These are phyloP conservation scores for Canna indica DNA, from an alignment of 176 grass and related monocot species.

Conservation along the genomic window DNA sequence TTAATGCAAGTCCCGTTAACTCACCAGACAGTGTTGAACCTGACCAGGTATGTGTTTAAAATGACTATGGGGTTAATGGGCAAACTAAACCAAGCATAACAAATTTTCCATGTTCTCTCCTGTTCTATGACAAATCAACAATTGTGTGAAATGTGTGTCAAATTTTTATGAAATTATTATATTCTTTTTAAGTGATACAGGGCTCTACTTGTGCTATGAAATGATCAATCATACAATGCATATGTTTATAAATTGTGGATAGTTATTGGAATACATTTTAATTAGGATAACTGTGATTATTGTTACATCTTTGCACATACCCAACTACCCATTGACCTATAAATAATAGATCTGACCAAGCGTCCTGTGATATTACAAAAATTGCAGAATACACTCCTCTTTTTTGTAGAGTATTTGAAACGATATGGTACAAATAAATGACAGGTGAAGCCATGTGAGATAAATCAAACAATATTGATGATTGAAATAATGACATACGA, in stretches of 20 bases:
- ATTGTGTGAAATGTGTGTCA: neutral
- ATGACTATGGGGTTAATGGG: neutral
- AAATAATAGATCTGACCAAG: neutral
- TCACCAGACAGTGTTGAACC: slow-evolving; percentile 45
- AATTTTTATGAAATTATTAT: neutral
- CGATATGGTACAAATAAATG: neutral
- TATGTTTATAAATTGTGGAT: neutral
- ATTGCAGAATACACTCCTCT: neutral
- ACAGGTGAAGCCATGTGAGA: neutral
- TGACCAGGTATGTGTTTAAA: slow-evolving; percentile 38
- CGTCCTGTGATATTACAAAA: neutral
- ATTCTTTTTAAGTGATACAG: neutral
- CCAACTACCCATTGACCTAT: neutral
- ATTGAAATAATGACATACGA: no score
- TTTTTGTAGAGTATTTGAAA: neutral
- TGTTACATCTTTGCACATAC: neutral
- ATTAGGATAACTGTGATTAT: neutral
- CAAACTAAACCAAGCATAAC: neutral
- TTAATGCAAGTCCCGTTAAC: slow-evolving; percentile 42
- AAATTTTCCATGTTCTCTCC: no score
- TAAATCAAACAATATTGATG: neutral
- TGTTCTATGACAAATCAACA: neutral
- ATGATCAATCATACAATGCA: neutral
- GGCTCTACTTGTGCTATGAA: neutral
- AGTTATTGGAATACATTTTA: neutral